Percentiles rank a stretch among this genome's conserved stretches.
phyloP scores from a whole-genome alignment of 768 basidiomycete species.

The Saitozyma podzolica region DNA sequence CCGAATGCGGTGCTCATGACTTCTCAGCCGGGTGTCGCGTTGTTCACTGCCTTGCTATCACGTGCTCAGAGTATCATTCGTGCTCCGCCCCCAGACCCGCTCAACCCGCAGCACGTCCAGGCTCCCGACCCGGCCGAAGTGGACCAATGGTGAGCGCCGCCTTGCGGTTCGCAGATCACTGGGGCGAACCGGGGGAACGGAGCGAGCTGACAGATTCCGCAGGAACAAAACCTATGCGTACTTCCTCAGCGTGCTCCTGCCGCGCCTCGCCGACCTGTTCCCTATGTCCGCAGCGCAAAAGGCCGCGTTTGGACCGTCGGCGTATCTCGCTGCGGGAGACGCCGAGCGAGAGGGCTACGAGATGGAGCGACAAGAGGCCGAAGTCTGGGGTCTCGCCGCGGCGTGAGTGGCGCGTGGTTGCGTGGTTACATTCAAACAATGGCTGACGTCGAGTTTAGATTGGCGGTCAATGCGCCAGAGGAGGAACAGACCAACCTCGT shows the following conservation, averaged over 20 bases:
- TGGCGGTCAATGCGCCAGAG: slow-evolving; percentile 73
- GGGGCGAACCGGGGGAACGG: too few relatives aligned
- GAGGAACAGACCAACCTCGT: slow-evolving; percentile 90
- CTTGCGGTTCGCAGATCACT: slow-evolving; percentile 1
- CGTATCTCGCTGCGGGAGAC: slow-evolving; percentile 51
- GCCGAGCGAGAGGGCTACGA: slow-evolving; percentile 45
- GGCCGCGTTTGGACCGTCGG: slow-evolving; percentile 53
- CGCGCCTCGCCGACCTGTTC: slow-evolving; percentile 77
- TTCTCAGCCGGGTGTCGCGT: slow-evolving; percentile 79
- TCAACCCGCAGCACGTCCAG: slow-evolving; percentile 54
- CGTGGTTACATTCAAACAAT: slow-evolving; percentile 66
- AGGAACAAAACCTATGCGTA: slow-evolving; percentile 89
- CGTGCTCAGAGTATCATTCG: slow-evolving; percentile 92
- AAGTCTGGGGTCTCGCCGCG: slow-evolving; percentile 52
- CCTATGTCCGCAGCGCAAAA: slow-evolving; percentile 69
- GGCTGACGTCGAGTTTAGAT: slow-evolving; percentile 52
- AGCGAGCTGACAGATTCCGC: slow-evolving; percentile 17
- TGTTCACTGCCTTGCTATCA: slow-evolving; percentile 85
- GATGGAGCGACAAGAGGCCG: slow-evolving; percentile 50
- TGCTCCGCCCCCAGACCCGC: slow-evolving; percentile 62
- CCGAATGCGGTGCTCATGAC: slow-evolving; percentile 6
- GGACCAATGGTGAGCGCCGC: slow-evolving; percentile 65
- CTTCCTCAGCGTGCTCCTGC: slow-evolving; percentile 75
- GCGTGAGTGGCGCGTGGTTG: slow-evolving; percentile 59
- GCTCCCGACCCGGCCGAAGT: slow-evolving; percentile 65